Evolutionary conservation across 2,329 filamentous ascomycete species (phyloP), one percentile per base, ranked within the genome.

Genomic region (Cladophialophora immunda): DNA sequence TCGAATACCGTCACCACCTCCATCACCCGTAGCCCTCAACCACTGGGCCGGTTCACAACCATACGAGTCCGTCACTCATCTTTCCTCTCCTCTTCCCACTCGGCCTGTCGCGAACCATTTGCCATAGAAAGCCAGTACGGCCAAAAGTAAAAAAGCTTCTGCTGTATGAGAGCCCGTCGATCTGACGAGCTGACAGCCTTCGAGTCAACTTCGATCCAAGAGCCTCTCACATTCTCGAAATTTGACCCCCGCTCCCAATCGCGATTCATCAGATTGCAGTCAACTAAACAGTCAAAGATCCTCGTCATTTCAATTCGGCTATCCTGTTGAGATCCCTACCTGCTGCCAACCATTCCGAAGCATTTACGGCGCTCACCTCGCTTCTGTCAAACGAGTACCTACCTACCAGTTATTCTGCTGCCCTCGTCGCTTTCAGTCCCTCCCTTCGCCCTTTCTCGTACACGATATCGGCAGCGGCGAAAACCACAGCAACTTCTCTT

Each of bases 291-390:
- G 30, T 55, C 52, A 57, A 57, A n/a, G 11, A 36, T 61, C 41
- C 52, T 30, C 47, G 66, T 68, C 66, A 68, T 68, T 68, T 65
- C 63, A 65, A 68, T 38, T 55, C 62, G 62, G 13, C 58, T 62
- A 36, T 52, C 41, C 29, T 47, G 53, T 62, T 60, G 34, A 55
- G 29, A 47, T 59, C 53, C 36, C 47, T n/a, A 56, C 52, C 58
- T 47, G 38, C 59, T 30, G 38, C 59, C 64, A 57, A 32, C 53
- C 19, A 50, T 56, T 34, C 27, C 29, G 27, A 57, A 45, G 36
- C 61, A 54, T 50, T 63, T 62, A 62, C 62, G 57, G 45, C 66
- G 52, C 57, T 55, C 60, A n/a, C 55, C 41, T 62, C 58, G 64
- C 54, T 25, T 62, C 58, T n/a, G 41, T 17, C 57, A 52, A 47